Evolutionary conservation across 2,329 filamentous ascomycete genomes (phyloP), one percentile per base, ranked within the genome.

Genomic region (Dactylellina leptospora): DNA sequence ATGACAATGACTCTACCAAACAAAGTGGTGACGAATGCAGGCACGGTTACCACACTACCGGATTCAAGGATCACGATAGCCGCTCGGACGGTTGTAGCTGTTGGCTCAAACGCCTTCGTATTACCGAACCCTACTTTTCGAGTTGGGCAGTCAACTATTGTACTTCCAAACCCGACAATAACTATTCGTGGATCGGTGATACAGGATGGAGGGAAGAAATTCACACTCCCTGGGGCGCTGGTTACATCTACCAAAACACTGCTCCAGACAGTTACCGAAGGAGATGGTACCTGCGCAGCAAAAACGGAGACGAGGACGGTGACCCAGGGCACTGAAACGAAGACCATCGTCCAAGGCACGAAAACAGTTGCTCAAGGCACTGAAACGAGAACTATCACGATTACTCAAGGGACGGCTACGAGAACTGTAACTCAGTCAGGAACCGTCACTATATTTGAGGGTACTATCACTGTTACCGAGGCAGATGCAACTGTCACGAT

Each of bases 1-100:
- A 53, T 53, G 48, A 53, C 48, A 23, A 20, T 53, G 2, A 53
- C 48, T 1, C 2, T 53, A 13, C 48, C 48, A 1, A 53, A 53
- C 22, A 38, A 16, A 11, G 28, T 53, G 5, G 23, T 53, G 3
- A 53, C 48, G n/a, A 53, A 36, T 18, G 18, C 13, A 38, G 27
- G 27, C 1, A 13, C 8, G 11, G 28, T 23, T 8, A 36, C 48
- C 6, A 53, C 48, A 13, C 28, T 53, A 6, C 48, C 48, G 2
- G 28, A 18, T 18, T 53, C 48, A 3, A 22, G 6, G 3, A 18
- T 53, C 28, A 53, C 48, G 23, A 38, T 38, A 16, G 48, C 16
- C 9, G 28, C n/a, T 5, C 48, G 48, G 13, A 53, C 48, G 8
- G 25, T 53, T 38, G 16, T 53, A 20, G 48, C 48, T 9, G 30